Evolutionary conservation across 306 rosid species (phyloP).

Genomic region (Sesbania bispinosa): DNA sequence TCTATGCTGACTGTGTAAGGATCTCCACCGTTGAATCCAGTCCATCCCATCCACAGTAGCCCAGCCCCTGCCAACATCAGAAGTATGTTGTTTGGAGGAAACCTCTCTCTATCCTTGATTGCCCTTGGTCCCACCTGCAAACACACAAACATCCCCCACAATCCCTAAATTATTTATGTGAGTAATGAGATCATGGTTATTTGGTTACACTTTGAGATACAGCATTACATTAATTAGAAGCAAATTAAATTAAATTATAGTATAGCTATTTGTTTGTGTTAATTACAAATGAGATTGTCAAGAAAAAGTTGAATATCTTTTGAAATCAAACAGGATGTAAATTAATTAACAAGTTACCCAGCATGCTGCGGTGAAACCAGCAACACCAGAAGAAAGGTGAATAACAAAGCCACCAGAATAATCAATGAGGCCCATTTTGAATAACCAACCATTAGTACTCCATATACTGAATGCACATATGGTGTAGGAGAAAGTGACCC

Average conservation of each 20-base stretch:
- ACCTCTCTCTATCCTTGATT: constrained; percentile 37
- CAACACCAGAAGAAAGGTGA: constrained; percentile 45
- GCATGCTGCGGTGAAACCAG: constrained; percentile 40
- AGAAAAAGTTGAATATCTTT: no score
- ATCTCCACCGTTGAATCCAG: constrained; percentile 55
- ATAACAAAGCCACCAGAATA: constrained; percentile 44
- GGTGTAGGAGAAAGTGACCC: constrained; percentile 47
- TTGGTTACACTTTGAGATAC: no score
- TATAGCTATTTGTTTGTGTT: no score
- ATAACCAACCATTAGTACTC: constrained; percentile 34
- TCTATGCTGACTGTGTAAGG: constrained; percentile 41
- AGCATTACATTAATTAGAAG: no score
- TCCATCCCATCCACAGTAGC: constrained; percentile 52
- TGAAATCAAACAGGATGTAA: no score
- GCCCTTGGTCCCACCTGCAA: constrained; percentile 46
- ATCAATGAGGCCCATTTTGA: constrained; percentile 34
- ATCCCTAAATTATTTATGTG: no score
- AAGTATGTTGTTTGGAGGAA: constrained; percentile 47
- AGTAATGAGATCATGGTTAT: no score
- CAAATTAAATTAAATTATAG: no score
- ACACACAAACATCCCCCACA: no score
- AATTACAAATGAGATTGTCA: no score
- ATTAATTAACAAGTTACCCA: constrained; percentile 20
- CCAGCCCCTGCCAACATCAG: constrained; percentile 53
- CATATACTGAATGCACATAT: constrained; percentile 42